Evolutionary conservation across 2,329 filamentous ascomycete species (phyloP), one percentile per base, ranked within the genome.

Genomic region (Nectriaceae sp.): DNA sequence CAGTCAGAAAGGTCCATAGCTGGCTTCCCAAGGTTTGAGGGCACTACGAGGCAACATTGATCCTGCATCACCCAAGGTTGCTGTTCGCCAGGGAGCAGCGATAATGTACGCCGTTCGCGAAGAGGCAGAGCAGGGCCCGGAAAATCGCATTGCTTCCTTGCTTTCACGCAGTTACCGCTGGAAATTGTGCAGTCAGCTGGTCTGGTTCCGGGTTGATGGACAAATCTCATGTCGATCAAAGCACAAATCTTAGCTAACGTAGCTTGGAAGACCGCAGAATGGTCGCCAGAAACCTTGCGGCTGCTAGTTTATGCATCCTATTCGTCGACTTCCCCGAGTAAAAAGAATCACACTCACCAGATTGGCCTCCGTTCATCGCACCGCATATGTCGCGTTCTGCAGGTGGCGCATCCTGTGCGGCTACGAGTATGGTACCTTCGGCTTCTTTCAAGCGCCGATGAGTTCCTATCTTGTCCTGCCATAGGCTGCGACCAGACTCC

Each of bases 381-480:
- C 4, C 57, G 57, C 5, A 61, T 49, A 19, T 56, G 57, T 5
- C 57, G 57, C 11, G 51, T 55, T 19, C 58, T 54, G 26, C 57
- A 60, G 0, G 55, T 57, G 41, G 57, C 39, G 42, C 57, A 60
- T 21, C 57, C 57, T 3, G 39, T 46, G 24, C 48, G 51, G 24
- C 57, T 60, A 19, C 57, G 54, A 4, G 53, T 60, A 40, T 61
- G 57, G 36, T 49, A 50, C 33, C 49, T 56, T 1, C 57, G 57
- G 4, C 47, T 40, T 3, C 31, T 35, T 40, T 42, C 24, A 13
- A 29, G 24, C 15, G 13, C 5, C 11, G 40, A 29, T n/a, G 24
- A 46, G 41, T 16, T 15, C 19, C 21, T 35, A 21, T 20, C 41
- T 15, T 24, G 41, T 5, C 16, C 5, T 19, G 29, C 24, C 24